Evolutionary conservation across 2,329 filamentous ascomycete species (phyloP).

Genomic region (Nannizzia gypsea): DNA sequence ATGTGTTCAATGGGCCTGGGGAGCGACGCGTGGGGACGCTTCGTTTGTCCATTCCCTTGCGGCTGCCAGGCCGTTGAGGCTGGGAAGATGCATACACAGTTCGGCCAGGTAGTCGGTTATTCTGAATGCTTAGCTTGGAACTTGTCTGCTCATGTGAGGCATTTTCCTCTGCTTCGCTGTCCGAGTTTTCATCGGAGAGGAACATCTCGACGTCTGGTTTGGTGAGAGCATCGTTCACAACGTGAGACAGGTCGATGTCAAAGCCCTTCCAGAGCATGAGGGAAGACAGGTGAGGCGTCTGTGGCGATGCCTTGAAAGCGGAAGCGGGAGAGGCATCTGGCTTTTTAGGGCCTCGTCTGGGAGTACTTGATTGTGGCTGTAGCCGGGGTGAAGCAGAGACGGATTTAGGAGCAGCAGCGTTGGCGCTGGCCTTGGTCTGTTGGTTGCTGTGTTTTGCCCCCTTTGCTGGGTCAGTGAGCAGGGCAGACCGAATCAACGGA

Average conservation of each 20-base stretch:
- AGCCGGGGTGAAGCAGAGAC: neutral
- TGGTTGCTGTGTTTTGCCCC: constrained; percentile 12
- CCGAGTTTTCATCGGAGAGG: constrained; percentile 31
- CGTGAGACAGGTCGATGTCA: constrained; percentile 46
- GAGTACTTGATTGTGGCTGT: neutral
- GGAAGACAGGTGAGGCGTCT: constrained; percentile 56
- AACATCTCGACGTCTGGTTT: constrained; percentile 30
- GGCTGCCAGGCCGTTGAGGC: constrained; percentile 43
- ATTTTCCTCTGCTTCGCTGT: constrained; percentile 22
- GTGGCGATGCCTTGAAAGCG: constrained; percentile 44
- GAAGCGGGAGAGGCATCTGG: constrained; percentile 13
- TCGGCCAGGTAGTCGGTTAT: constrained; percentile 43
- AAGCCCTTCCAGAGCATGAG: constrained; percentile 53
- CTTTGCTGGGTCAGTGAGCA: constrained; percentile 28
- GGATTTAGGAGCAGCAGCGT: constrained; percentile 16
- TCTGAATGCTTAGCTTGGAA: constrained; percentile 18
- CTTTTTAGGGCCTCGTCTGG: neutral
- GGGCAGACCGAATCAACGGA: constrained; percentile 48
- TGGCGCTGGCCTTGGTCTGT: constrained; percentile 6
- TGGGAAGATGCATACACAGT: constrained; percentile 43
- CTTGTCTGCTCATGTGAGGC: constrained; percentile 13
- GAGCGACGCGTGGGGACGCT: constrained; percentile 26
- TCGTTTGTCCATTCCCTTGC: constrained; percentile 42
- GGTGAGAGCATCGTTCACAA: constrained; percentile 45
- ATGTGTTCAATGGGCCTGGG: constrained; percentile 31